Evolutionary conservation across 495 filamentous ascomycete species (phyloP), one percentile per base, ranked within the genome.

Genomic region (Penicillium cataractarum): DNA sequence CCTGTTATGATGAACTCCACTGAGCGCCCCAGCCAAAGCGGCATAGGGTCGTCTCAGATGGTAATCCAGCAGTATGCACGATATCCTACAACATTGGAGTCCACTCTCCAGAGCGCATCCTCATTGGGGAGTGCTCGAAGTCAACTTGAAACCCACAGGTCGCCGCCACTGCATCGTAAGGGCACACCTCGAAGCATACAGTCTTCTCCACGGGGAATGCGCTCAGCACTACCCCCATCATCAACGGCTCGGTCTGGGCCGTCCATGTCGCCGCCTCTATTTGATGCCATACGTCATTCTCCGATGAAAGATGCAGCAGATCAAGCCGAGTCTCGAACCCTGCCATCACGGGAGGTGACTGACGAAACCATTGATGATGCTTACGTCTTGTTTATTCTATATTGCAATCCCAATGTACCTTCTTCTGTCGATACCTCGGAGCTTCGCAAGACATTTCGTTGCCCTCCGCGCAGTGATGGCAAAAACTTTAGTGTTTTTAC

Each of bases 391-490:
- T 99, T 97, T 69, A 90, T 99, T 63, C 81, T 99, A 48, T 93
- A 96, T 78, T 97, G 95, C 80, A 93, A 94, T 70, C 92, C 92
- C 2, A 85, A 85, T 50, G 84, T 94, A 9, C 87, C 90, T 3
- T 67, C 80, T 24, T 86, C 88, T n/a, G 86, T 86, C 32, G 90
- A 93, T 75, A 87, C 90, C 4, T 78, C 80, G 2, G 88, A 92
- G 52, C 78, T 99, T 49, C 86, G 86, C 48, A 92, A 91, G 61
- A 88, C 86, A 4, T 97, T 99, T 74, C 84, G 91, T 29, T 86
- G 80, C 24, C 92, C 93, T 2, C 95, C 95, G 2, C 93, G 90
- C 69, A 97, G 92, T 67, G 95, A 95, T 70, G 93, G 92, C 58
- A 97, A 97, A 76, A 90, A 81, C 61, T 99, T 97, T 72, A 93